Evolutionary conservation across 1,139 yeast species (phyloP).

Genomic region (Nakaseomyces sp.): DNA sequence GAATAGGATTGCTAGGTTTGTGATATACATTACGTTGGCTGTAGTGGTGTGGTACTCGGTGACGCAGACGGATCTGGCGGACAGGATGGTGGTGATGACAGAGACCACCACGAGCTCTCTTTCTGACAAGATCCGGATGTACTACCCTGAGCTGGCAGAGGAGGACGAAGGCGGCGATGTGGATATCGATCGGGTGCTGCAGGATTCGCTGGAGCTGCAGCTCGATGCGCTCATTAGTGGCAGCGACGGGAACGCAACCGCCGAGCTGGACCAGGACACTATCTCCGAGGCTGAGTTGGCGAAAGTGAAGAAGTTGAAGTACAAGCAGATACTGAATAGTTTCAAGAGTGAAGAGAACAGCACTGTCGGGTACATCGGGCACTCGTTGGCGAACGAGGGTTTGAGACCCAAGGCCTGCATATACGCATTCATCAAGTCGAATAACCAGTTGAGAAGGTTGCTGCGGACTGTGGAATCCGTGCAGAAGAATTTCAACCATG

Average conservation of each 20-base stretch:
- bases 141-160: not conserved
- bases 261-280: not conserved
- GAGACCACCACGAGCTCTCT: not conserved
- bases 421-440: conserved; percentile 54
- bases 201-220: conserved; percentile 1
- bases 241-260: not conserved
- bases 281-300: conserved; percentile 4
- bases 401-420: conserved; percentile 22
- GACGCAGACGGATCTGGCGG: not conserved
- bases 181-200: not conserved
- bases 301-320: not conserved
- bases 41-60: not conserved
- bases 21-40: not conserved
- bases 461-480: conserved; percentile 53
- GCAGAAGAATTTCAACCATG: conserved; percentile 61
- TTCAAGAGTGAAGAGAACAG: not conserved
- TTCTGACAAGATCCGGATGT: not conserved
- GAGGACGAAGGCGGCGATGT: not conserved
- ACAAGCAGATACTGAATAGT: not conserved
- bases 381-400: conserved; percentile 5
- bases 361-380: conserved; percentile 1
- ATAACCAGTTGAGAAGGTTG: conserved; percentile 52
- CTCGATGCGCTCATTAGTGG: conserved; percentile 1
- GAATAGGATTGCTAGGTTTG: not conserved
- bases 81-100: not conserved